Conservation (phyloP, 352 stramenopile species). For the Globisporangium acanthophoron region DNA sequence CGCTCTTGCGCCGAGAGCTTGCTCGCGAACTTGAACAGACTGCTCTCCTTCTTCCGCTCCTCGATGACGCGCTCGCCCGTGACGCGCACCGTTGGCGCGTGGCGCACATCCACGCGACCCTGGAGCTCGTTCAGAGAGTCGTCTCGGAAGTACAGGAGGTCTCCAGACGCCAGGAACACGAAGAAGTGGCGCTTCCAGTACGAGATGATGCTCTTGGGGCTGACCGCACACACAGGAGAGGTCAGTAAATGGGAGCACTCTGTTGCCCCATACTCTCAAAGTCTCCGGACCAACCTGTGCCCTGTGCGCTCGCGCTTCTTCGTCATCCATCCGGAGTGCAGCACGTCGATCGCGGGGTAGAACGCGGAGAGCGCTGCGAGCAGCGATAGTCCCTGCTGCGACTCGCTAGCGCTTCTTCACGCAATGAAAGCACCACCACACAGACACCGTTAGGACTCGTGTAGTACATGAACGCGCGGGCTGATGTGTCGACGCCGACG, state of each 20-base stretch:
- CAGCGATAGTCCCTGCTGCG: constrained; percentile 72
- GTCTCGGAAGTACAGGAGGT: constrained; percentile 77
- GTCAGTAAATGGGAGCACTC: background rate
- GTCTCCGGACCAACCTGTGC: constrained; percentile 23
- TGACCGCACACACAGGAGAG: constrained; percentile 1
- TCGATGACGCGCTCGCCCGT: constrained; percentile 70
- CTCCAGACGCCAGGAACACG: constrained; percentile 62
- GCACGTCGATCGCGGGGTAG: constrained; percentile 61
- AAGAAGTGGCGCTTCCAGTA: constrained; percentile 85
- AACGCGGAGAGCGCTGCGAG: constrained; percentile 71
- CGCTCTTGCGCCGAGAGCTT: constrained; percentile 54
- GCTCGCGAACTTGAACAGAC: constrained; percentile 57
- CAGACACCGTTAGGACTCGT: background rate
- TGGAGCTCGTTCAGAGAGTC: constrained; percentile 66
- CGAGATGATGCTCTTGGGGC: constrained; percentile 73
- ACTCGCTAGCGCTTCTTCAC: constrained; percentile 43
- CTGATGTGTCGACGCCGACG: background rate
- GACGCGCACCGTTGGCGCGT: constrained; percentile 72
- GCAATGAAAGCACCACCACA: too few relatives aligned
- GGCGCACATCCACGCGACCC: constrained; percentile 68
- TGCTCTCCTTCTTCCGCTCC: constrained; percentile 64
- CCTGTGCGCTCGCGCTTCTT: constrained; percentile 72
- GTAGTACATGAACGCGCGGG: background rate
- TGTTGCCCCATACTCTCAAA: background rate
- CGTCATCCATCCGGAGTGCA: constrained; percentile 68